Evolutionary conservation across 23 red algal species (phyloP), one percentile per base, ranked within the genome.

Genomic region (Gracilaria caudata): DNA sequence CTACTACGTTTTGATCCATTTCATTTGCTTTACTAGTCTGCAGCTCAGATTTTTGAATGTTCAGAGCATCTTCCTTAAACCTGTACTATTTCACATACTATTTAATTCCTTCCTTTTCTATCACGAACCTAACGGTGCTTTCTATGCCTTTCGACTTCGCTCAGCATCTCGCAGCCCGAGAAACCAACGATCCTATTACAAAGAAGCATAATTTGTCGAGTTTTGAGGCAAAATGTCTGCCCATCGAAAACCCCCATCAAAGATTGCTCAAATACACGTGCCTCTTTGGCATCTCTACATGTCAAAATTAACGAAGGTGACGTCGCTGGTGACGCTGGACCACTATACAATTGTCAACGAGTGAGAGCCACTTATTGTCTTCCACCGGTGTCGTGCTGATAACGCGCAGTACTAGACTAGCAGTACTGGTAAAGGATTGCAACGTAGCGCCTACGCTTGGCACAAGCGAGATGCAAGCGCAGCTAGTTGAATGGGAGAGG

Each of bases 401-500:
- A 16, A 17, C 14, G 49, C 19, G 49, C 49, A 16, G 13, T 7
- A 8, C 1, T 17, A n/a, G n/a, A n/a, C n/a, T n/a, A n/a, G n/a
- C n/a, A n/a, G n/a, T n/a, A n/a, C n/a, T n/a, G n/a, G n/a, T n/a
- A n/a, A n/a, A 17, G 12, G 6, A 53, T 1, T 53, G 13, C 7
- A n/a, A 53, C 13, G 49, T 53, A 53, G 49, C 49, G 1, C 25
- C 49, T 77, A 87, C 0, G 83, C 65, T 21, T 77, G 45, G 54
- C 93, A 95, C 37, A 98, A 55, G 24, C 81, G 49, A 25, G 92
- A 68, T 35, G 88, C 83, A 73, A 98, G 78, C 13, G 76, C 93
- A 60, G 89, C 88, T 20, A 98, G 92, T 83, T 98, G 96, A 49
- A 95, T 45, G 1, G 92, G 86, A 45, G 45, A 74, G 6, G 86